phyloP scores from a whole-genome alignment of 1,284 basidiomycete genomes.

The Irpex rosettiformis region DNA sequence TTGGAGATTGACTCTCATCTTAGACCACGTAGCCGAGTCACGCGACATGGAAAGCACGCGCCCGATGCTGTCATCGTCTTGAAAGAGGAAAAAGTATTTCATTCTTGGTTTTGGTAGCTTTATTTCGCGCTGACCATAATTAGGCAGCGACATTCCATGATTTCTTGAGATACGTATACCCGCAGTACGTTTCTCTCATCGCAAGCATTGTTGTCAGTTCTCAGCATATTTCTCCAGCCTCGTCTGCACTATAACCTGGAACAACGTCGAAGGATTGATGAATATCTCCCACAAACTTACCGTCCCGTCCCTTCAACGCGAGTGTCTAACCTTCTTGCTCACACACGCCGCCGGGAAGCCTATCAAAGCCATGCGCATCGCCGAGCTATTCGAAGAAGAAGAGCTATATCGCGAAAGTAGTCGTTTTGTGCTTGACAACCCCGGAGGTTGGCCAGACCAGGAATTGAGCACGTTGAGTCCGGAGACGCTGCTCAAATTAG shows the following conservation, averaged over 20 bases:
- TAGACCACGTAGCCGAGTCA: slow-evolving; percentile 1
- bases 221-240: slow-evolving; percentile 42
- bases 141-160: slow-evolving; percentile 81
- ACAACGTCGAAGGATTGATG: slow-evolving; percentile 86
- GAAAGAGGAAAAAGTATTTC: slow-evolving; percentile 71
- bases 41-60: slow-evolving; percentile 11
- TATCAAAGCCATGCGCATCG: slow-evolving; percentile 87
- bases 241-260: slow-evolving; percentile 90
- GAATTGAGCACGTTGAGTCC: slow-evolving; percentile 78
- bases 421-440: slow-evolving; percentile 88
- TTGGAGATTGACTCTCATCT: slow-evolving; percentile 14
- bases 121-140: neutral
- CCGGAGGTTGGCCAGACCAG: slow-evolving; percentile 78
- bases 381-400: slow-evolving; percentile 82
- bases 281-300: slow-evolving; percentile 85
- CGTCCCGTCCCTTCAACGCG: slow-evolving; percentile 73
- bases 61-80: slow-evolving; percentile 79
- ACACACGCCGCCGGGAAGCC: slow-evolving; percentile 89
- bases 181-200: slow-evolving; percentile 51
- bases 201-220: neutral
- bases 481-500: slow-evolving; percentile 82
- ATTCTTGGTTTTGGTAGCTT: neutral
- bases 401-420: slow-evolving; percentile 88
- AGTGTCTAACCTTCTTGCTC: slow-evolving; percentile 83
- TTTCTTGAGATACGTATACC: slow-evolving; percentile 83